Conservation (phyloP, 306 rosid species). For the Leucaena leucocephala region DNA sequence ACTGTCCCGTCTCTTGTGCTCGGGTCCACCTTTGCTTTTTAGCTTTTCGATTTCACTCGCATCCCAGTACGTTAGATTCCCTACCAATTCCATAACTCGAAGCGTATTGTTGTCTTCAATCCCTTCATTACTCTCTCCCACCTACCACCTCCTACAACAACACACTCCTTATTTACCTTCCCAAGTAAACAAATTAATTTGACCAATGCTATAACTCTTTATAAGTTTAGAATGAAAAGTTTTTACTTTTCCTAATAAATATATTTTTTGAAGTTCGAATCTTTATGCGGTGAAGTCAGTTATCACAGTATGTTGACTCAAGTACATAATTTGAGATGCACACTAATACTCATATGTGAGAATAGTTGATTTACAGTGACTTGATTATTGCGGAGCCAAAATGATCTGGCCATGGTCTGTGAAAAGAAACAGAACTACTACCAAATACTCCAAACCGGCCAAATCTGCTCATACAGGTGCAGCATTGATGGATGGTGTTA, state of each 20-base stretch:
- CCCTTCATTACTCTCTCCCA: not conserved
- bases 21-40: slow-evolving; percentile 8
- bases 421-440: not conserved
- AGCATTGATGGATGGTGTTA: not conserved
- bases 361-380: not conserved
- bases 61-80: not conserved
- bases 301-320: too few species aligned
- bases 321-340: too few species aligned
- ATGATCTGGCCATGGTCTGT: not conserved
- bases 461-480: not conserved
- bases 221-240: too few species aligned
- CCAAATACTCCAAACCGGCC: not conserved
- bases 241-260: too few species aligned
- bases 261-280: too few species aligned
- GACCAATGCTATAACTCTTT: too few species aligned
- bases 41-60: not conserved
- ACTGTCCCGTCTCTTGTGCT: not conserved
- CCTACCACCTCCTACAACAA: too few species aligned
- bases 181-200: too few species aligned
- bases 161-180: too few species aligned
- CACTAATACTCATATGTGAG: not conserved
- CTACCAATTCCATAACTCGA: not conserved
- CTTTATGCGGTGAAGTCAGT: too few species aligned
- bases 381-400: not conserved
- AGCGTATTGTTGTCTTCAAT: not conserved